phyloP scores from a whole-genome alignment of 495 filamentous ascomycete genomes.

The Lepidopterella palustris region DNA sequence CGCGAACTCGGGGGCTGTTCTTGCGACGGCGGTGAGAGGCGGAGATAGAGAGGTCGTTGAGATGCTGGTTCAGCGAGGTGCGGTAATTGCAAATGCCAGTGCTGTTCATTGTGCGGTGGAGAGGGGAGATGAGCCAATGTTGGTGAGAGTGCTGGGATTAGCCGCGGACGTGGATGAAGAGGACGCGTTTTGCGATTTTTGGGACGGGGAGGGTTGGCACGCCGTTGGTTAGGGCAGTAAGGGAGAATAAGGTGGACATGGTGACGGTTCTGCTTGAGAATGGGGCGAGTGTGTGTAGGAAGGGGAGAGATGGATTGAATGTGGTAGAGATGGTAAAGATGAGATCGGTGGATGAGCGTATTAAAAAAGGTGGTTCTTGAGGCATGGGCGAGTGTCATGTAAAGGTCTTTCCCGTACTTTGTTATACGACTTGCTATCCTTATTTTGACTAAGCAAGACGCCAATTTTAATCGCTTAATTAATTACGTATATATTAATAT shows the following conservation, averaged over 20 bases:
- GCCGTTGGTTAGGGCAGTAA: constrained; percentile 1
- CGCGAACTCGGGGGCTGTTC: not conserved
- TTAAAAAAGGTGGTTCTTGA: not conserved
- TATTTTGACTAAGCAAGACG: not conserved
- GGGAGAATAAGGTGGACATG: not conserved
- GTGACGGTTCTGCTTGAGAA: constrained; percentile 1
- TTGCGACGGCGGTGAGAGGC: not conserved
- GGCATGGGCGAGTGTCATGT: not conserved
- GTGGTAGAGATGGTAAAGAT: not conserved
- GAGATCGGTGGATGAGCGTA: not conserved
- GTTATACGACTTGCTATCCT: not conserved
- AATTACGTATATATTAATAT: too few relatives aligned
- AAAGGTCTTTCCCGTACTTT: not conserved
- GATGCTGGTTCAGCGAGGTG: not conserved
- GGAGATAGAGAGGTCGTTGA: not conserved
- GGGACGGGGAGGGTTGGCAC: not conserved
- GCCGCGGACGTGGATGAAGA: not conserved
- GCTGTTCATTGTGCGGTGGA: not conserved
- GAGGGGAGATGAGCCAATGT: not conserved
- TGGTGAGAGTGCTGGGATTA: not conserved
- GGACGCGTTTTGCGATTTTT: not conserved
- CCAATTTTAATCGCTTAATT: not conserved
- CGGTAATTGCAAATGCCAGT: not conserved
- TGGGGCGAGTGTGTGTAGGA: not conserved
- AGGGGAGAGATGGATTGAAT: not conserved